Evolutionary conservation across 176 grass and related monocot species (phyloP).

Genomic region (Pharus latifolius): DNA sequence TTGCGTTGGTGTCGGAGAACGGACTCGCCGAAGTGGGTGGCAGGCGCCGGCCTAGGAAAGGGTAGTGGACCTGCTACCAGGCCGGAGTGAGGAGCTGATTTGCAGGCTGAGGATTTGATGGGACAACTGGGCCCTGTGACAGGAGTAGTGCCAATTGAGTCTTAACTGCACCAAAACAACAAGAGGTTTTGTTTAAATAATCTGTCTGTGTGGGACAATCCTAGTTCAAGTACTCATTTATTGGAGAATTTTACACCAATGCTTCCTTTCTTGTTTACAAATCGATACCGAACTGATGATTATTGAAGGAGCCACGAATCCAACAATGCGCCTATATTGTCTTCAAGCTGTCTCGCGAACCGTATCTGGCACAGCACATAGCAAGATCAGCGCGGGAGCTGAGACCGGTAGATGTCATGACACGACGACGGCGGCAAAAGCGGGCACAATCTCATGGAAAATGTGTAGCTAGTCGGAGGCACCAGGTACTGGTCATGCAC

Average conservation of each 20-base stretch:
- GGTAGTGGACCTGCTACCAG: too few species aligned
- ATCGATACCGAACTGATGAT: background rate
- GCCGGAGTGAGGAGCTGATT: too few species aligned
- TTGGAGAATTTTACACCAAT: background rate
- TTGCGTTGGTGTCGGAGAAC: too few species aligned
- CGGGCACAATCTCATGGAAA: constrained; percentile 54
- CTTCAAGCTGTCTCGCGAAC: background rate
- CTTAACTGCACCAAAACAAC: too few species aligned
- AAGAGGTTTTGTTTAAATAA: too few species aligned
- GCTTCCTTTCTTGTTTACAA: background rate
- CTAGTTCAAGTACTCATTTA: too few species aligned
- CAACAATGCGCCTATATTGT: background rate
- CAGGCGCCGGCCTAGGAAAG: too few species aligned
- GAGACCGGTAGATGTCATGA: constrained; percentile 59
- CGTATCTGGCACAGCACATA: background rate
- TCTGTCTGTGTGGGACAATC: too few species aligned
- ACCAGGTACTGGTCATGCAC: constrained; percentile 75
- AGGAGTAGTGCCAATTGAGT: too few species aligned
- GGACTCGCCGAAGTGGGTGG: too few species aligned
- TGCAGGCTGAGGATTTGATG: too few species aligned
- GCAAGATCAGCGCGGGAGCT: constrained; percentile 20
- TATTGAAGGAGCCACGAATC: background rate
- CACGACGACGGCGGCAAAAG: constrained; percentile 50
- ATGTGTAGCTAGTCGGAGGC: constrained; percentile 45
- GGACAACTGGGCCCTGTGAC: too few species aligned